Evolutionary conservation across 306 rosid species (phyloP), one percentile per base, ranked within the genome.

Genomic region (Rubus idaeus): DNA sequence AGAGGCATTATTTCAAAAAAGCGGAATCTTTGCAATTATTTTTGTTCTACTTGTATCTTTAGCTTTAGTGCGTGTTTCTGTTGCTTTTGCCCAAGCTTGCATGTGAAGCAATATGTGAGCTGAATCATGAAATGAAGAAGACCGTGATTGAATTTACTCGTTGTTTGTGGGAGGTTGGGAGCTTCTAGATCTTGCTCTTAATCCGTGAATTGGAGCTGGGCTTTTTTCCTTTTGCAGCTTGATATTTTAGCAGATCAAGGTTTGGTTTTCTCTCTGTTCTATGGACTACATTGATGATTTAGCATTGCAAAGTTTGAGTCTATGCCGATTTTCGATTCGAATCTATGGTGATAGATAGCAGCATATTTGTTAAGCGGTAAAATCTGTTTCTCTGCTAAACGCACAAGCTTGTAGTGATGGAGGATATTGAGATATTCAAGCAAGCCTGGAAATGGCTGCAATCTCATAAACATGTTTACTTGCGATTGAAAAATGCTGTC

Each of bases 401-500:
- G 12, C 21, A 6, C 1, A 1, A 61, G 63, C 58, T 8, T 51
- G 78, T 30, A 55, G 83, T 87, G 78, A 94, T 94, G 98, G 97
- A 94, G 86, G 97, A 94, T 67, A 87, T 94, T 71, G 88, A 96
- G 74, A 83, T 94, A 75, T 90, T 91, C 67, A 90, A 90, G 70
- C 98, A 94, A 83, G 91, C 81, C 45, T 91, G 96, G 96, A 87
- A 87, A 84, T 94, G 98, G 97, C 81, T 94, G 79, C 86, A 80
- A 57, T 89, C 86, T 0, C 96, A 90, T 77, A 94, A 88, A 75
- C 92, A 84, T 35, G 68, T 89, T 3, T 91, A 81, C 68, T 84
- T 80, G 64, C 91, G 85, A 2, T 89, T 83, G 9, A 80, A 64
- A 77, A 83, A 80, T 7, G 84, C 67, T 0, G 77, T 87, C 58